These are phyloP conservation scores for Tetrapisispora nanseiensis DNA, from an alignment of 805 yeast species.

Conservation along the genomic window DNA sequence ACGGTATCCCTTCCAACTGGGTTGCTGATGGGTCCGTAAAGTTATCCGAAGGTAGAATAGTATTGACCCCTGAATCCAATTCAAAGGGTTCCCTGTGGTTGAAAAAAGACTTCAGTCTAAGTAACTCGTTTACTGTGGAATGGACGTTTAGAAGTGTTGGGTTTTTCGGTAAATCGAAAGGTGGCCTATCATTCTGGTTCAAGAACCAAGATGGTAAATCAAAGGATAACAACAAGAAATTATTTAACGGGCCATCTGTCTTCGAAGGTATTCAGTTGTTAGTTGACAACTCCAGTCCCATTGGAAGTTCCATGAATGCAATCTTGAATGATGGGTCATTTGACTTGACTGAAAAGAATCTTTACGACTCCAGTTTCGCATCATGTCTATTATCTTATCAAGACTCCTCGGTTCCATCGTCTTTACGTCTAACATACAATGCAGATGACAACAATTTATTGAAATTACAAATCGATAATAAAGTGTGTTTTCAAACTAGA, in stretches of 20 bases:
- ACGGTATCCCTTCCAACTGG: slow-evolving; percentile 28
- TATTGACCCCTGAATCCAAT: slow-evolving; percentile 37
- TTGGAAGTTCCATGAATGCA: slow-evolving; percentile 46
- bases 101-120: slow-evolving; percentile 23
- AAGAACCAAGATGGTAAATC: slow-evolving; percentile 22
- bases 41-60: slow-evolving; percentile 44
- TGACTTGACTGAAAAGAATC: slow-evolving; percentile 17
- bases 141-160: slow-evolving; percentile 55
- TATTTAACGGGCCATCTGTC: slow-evolving; percentile 46
- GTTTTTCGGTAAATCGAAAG: slow-evolving; percentile 36
- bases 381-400: slow-evolving; percentile 51
- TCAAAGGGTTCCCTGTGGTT: slow-evolving; percentile 41
- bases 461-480: slow-evolving; percentile 65
- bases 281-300: slow-evolving; percentile 40
- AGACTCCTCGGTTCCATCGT: slow-evolving; percentile 60
- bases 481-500: slow-evolving; percentile 57
- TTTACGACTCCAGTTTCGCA: slow-evolving; percentile 36
- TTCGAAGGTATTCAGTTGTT: slow-evolving; percentile 59
- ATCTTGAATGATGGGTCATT: slow-evolving; percentile 51
- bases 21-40: slow-evolving; percentile 30
- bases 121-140: slow-evolving; percentile 47
- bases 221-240: slow-evolving; percentile 21
- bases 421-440: slow-evolving; percentile 55
- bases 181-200: slow-evolving; percentile 54
- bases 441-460: slow-evolving; percentile 33